Evolutionary conservation across 768 basidiomycete genomes (phyloP), one percentile per base, ranked within the genome.

Genomic region (Russula sp.): DNA sequence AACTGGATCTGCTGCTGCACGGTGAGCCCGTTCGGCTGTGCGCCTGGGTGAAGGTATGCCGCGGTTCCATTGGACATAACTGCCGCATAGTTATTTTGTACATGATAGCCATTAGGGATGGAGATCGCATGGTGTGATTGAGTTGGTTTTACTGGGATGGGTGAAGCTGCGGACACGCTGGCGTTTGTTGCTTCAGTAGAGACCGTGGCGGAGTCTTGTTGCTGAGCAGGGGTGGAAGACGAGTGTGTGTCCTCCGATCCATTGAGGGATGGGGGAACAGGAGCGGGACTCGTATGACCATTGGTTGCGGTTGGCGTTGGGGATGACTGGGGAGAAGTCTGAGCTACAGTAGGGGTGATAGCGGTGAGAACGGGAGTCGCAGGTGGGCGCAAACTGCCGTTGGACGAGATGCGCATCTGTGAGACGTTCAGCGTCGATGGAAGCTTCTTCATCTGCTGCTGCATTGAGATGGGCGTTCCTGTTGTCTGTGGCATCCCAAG

Each of bases 1-100:
- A 76, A 79, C 70, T 85, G 84, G 71, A 87, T 75, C 68, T 87
- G 85, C 68, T 87, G 85, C 63, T 87, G 86, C 20, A 75, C 62
- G 39, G 77, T 82, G 51, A 87, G 70, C 2, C 76, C 75, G 49
- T 75, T 76, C 51, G 76, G 77, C 55, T 74, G 69, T 61, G 67
- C 57, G 13, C 75, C 69, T 49, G 69, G 71, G 63, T 65, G 76
- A 73, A 73, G 73, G 69, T 69, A 73, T 8, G 63, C 40, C n/a
- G 63, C 8, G 56, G 71, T 70, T 6, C 73, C 67, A 54, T 73
- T 77, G 10, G 75, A 60, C 52, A 78, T 70, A 70, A 77, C 69
- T 13, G 83, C 70, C 57, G 85, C 81, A 68, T 81, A 76, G n/a
- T 68, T 70, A 31, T 69, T 63, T 27, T 55, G 63, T 31, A 75